These are phyloP conservation scores for Xerocomus potaroensis DNA, from an alignment of 768 basidiomycete species.

Conservation along the genomic window DNA sequence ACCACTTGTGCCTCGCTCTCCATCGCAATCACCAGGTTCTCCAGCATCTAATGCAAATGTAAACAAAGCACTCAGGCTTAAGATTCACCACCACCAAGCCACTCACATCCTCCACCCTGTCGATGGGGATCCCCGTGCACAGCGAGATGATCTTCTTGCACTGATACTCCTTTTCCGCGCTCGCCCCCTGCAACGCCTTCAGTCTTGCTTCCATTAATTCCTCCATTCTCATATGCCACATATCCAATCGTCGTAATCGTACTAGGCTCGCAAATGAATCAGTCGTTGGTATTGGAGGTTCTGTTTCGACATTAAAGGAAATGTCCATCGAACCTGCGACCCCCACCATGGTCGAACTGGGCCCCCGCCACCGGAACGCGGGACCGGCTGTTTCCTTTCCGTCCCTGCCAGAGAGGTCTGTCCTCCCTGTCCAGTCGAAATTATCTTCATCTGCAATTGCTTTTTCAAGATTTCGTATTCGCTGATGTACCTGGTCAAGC, in stretches of 20 bases:
- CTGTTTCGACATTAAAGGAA: constrained; percentile 59
- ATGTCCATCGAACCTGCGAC: constrained; percentile 63
- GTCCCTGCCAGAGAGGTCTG: constrained; percentile 39
- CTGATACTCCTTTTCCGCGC: constrained; percentile 85
- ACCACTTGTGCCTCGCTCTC: constrained; percentile 82
- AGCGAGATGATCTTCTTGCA: constrained; percentile 89
- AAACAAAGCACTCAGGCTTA: constrained; percentile 21
- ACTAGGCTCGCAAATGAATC: constrained; percentile 62
- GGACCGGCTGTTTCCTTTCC: constrained; percentile 37
- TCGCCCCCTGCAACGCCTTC: constrained; percentile 67
- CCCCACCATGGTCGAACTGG: constrained; percentile 61
- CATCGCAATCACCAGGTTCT: constrained; percentile 78
- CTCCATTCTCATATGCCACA: constrained; percentile 82
- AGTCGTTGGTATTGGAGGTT: constrained; percentile 62
- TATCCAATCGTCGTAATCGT: constrained; percentile 66
- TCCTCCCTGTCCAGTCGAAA: constrained; percentile 88
- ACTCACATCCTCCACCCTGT: constrained; percentile 87
- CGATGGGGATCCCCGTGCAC: constrained; percentile 81
- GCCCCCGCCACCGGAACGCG: constrained; percentile 69
- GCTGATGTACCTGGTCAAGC: constrained; percentile 76
- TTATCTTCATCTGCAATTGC: constrained; percentile 73
- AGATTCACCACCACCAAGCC: constrained; percentile 11
- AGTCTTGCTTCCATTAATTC: constrained; percentile 68
- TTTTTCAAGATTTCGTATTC: constrained; percentile 78
- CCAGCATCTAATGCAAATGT: constrained; percentile 60